Evolutionary conservation across 768 basidiomycete species (phyloP).

Genomic region (Mycena alexandri): DNA sequence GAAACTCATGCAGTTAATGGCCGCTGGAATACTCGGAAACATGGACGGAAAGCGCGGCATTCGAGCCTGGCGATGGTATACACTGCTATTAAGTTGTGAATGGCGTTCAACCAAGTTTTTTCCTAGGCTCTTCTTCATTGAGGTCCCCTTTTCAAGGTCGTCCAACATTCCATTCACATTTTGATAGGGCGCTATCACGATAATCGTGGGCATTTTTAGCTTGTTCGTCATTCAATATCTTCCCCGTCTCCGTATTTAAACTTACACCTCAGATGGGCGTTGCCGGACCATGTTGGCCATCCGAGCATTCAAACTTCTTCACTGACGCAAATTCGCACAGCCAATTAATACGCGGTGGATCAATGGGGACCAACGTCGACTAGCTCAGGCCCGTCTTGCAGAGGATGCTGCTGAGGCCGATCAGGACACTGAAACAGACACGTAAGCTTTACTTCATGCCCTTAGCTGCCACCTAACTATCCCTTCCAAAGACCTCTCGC

Average conservation of each 20-base stretch:
- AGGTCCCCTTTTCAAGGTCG: conserved; percentile 47
- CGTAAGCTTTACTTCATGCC: conserved; percentile 54
- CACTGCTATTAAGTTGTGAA: not conserved
- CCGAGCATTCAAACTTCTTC: not conserved
- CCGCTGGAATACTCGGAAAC: conserved; percentile 77
- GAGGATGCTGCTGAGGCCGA: conserved; percentile 80
- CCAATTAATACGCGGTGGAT: conserved; percentile 76
- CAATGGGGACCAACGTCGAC: conserved; percentile 58
- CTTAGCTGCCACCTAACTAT: not conserved
- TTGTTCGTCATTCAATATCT: conserved; percentile 53
- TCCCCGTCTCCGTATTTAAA: not conserved
- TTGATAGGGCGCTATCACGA: conserved; percentile 71
- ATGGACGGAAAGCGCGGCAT: conserved; percentile 80
- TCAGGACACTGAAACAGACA: conserved; percentile 64
- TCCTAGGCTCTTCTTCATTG: conserved; percentile 77
- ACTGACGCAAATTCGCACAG: conserved; percentile 44
- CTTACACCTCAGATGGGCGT: conserved; percentile 58
- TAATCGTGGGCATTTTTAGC: conserved; percentile 66
- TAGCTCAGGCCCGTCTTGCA: conserved; percentile 74
- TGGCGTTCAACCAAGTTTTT: not conserved
- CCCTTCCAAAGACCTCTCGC: conserved; percentile 53
- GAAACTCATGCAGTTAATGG: conserved; percentile 63
- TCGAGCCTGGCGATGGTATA: conserved; percentile 72
- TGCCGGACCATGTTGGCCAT: conserved; percentile 66
- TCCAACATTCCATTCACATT: conserved; percentile 1